Conservation (phyloP, 768 basidiomycete genomes). For the Pisolithus sp. region DNA sequence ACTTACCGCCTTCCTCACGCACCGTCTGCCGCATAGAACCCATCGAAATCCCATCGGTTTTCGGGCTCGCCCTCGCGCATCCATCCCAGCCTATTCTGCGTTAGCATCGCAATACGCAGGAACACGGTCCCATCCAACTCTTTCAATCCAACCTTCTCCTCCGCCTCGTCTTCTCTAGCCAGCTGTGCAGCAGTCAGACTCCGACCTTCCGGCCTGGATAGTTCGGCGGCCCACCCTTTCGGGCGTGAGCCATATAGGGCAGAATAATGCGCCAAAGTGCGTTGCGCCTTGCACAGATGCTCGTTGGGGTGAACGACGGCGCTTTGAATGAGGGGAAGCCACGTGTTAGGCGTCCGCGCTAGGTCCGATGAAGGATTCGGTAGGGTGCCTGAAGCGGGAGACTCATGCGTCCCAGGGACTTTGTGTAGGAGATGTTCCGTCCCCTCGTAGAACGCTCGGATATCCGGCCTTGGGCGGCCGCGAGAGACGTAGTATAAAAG, state of each 20-base stretch:
- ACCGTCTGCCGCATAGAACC: constrained; percentile 11
- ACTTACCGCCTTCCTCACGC: neutral
- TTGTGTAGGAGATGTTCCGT: constrained; percentile 16
- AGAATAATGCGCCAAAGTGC: constrained; percentile 21
- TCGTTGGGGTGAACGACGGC: constrained; percentile 28
- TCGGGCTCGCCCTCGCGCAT: constrained; percentile 28
- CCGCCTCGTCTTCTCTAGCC: constrained; percentile 8
- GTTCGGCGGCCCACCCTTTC: constrained; percentile 7
- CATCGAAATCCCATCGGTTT: constrained; percentile 25
- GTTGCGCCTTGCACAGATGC: constrained; percentile 20
- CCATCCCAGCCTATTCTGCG: constrained; percentile 27
- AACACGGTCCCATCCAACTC: constrained; percentile 23
- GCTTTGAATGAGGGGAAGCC: constrained; percentile 30
- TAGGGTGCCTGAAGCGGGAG: constrained; percentile 4
- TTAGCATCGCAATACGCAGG: constrained; percentile 20
- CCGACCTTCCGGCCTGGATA: constrained; percentile 4
- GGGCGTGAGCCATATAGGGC: constrained; percentile 12
- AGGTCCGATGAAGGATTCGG: constrained; percentile 4
- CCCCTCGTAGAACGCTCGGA: constrained; percentile 24
- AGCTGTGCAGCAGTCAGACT: neutral
- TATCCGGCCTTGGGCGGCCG: constrained; percentile 28
- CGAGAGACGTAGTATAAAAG: constrained; percentile 27
- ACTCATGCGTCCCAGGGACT: constrained; percentile 7
- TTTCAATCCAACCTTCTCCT: constrained; percentile 8
- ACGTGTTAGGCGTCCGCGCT: constrained; percentile 26